Percentiles rank a stretch among this genome's conserved stretches.
These are phyloP conservation scores for Mycocalia duriaeana DNA, from an alignment of 1,284 basidiomycete species.

Conservation along the genomic window DNA sequence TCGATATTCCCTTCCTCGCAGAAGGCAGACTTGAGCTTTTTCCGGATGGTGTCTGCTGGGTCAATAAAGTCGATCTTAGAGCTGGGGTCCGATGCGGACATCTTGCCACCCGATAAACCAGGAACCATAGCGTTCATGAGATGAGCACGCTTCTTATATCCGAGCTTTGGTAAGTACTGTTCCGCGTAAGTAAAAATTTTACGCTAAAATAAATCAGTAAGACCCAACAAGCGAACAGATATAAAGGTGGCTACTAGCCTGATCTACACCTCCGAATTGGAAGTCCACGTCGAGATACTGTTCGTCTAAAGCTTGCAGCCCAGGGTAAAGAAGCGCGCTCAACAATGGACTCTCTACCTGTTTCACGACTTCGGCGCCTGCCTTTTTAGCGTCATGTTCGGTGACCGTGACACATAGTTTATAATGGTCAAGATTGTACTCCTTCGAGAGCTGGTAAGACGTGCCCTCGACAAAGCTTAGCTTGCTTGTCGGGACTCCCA, in stretches of 20 bases:
- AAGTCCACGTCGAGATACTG: conserved; percentile 95
- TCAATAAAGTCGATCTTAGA: conserved; percentile 99
- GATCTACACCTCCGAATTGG: conserved; percentile 97
- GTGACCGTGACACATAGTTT: conserved; percentile 84
- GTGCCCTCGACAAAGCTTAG: conserved; percentile 87
- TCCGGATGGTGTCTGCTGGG: conserved; percentile 74
- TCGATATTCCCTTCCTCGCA: conserved; percentile 91
- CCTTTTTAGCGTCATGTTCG: conserved; percentile 96
- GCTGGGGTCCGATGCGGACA: conserved; percentile 97
- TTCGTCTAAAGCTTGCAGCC: conserved; percentile 95
- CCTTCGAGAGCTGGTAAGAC: conserved; percentile 85
- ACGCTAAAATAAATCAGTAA: conserved; percentile 52
- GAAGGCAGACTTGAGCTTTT: conserved; percentile 90
- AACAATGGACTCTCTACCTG: conserved; percentile 91
- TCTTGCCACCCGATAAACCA: conserved; percentile 91
- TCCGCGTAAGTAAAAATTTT: conserved; percentile 99
- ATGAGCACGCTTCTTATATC: conserved; percentile 93
- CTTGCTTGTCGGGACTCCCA: conserved; percentile 87
- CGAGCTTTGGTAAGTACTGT: conserved; percentile 88
- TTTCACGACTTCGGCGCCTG: conserved; percentile 99
- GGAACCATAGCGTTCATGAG: conserved; percentile 99
- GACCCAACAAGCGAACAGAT: conserved; percentile 3
- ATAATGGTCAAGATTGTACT: conserved; percentile 97
- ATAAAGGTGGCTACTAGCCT: conserved; percentile 46
- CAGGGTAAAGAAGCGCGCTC: conserved; percentile 92